phyloP scores from a whole-genome alignment of 495 filamentous ascomycete species.

The Pseudevernia furfuracea region DNA sequence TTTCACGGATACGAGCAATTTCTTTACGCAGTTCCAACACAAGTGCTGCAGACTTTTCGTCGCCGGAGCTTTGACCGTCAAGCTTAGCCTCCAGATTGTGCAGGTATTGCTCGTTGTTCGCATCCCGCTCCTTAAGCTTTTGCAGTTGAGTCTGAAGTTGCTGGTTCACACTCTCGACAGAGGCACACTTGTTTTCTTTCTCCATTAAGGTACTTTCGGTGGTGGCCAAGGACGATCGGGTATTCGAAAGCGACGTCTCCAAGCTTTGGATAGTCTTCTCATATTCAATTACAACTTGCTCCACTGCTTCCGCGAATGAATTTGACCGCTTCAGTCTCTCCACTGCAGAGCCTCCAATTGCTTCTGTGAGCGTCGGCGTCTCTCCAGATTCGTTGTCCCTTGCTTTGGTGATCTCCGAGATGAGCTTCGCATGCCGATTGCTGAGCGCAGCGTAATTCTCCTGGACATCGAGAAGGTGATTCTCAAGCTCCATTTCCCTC shows the following conservation, averaged over 20 bases:
- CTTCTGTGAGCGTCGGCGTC: conserved; percentile 46
- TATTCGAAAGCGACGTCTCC: conserved; percentile 86
- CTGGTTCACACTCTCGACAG: conserved; percentile 80
- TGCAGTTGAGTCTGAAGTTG: conserved; percentile 83
- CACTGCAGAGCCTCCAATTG: conserved; percentile 69
- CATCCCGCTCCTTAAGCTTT: conserved; percentile 83
- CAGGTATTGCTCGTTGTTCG: conserved; percentile 82
- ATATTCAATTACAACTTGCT: conserved; percentile 93
- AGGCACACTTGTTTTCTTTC: conserved; percentile 86
- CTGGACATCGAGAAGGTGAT: conserved; percentile 84
- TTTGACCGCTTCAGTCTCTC: conserved; percentile 89
- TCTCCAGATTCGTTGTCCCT: conserved; percentile 58
- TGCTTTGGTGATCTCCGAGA: conserved; percentile 85
- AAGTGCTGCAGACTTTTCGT: conserved; percentile 82
- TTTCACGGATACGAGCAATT: conserved; percentile 80
- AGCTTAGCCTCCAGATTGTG: conserved; percentile 84
- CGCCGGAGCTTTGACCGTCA: conserved; percentile 80
- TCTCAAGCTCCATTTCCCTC: conserved; percentile 83
- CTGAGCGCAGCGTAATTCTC: conserved; percentile 91
- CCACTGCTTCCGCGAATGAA: conserved; percentile 88
- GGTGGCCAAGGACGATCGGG: conserved; percentile 70
- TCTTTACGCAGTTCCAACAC: conserved; percentile 86
- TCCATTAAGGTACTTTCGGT: conserved; percentile 83
- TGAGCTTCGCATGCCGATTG: conserved; percentile 86
- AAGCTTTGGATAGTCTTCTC: conserved; percentile 96